A percentile compares a stretch with the other conserved stretches of the same genome.
These are phyloP conservation scores for Dictyostelium firmibasis DNA, from an alignment of 78 protist genomes.

Conservation along the genomic window DNA sequence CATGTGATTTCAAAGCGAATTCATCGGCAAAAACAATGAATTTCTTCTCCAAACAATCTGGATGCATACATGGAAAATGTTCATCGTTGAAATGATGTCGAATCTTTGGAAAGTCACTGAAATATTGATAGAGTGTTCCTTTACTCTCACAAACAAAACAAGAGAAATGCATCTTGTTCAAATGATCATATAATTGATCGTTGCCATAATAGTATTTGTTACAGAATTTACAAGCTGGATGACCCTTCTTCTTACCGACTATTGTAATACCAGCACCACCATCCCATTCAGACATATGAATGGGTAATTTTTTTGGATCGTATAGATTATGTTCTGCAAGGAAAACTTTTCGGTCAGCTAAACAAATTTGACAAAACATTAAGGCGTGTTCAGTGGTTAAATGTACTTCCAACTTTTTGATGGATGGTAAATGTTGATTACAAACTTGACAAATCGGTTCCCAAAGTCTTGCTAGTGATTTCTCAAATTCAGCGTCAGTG, in stretches of 20 bases:
- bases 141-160: constrained; percentile 63
- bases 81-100: constrained; percentile 62
- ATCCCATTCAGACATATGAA: constrained; percentile 70
- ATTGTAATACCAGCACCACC: constrained; percentile 51
- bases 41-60: constrained; percentile 62
- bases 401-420: constrained; percentile 47
- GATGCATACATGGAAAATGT: constrained; percentile 73
- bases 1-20: constrained; percentile 24
- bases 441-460: constrained; percentile 30
- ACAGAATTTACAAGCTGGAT: constrained; percentile 79
- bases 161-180: constrained; percentile 52
- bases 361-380: constrained; percentile 69
- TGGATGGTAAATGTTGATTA: not conserved
- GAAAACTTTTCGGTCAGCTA: constrained; percentile 64
- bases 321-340: constrained; percentile 67
- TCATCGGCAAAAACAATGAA: constrained; percentile 71
- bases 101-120: constrained; percentile 47
- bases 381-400: constrained; percentile 2
- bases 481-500: constrained; percentile 6
- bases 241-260: constrained; percentile 46
- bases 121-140: constrained; percentile 73
- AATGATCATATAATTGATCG: constrained; percentile 76
- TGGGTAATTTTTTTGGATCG: constrained; percentile 45
- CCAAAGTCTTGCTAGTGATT: constrained; percentile 43
- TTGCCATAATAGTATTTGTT: constrained; percentile 52